A percentile compares a stretch with the other conserved stretches of the same genome.
Conservation (phyloP, 139 green algal species). For the Monoraphidium neglectum region DNA sequence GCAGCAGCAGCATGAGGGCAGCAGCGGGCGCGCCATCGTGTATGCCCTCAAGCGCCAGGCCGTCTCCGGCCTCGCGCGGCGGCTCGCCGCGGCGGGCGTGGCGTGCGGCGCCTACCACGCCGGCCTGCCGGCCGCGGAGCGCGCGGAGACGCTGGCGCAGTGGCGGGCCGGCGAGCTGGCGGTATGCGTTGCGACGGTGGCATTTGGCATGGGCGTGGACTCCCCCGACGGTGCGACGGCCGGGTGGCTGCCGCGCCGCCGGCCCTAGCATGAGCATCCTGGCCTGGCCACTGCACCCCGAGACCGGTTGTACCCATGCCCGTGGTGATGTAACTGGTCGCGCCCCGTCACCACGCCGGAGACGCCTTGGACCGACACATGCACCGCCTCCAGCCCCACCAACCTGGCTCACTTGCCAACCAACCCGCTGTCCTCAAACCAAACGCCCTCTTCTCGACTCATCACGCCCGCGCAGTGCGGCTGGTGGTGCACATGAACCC, state of each 20-base stretch:
- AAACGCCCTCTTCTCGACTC: neutral
- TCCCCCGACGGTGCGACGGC: conserved; percentile 3
- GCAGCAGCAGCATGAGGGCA: too few species aligned
- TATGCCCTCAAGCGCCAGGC: conserved; percentile 41
- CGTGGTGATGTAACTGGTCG: too few species aligned
- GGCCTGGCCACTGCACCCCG: neutral
- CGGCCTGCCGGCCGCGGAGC: conserved; percentile 28
- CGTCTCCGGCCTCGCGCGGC: conserved; percentile 21
- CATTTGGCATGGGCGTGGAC: conserved; percentile 74
- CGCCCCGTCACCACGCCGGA: too few species aligned
- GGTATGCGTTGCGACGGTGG: conserved; percentile 75
- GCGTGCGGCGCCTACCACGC: conserved; percentile 56
- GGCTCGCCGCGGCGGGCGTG: conserved; percentile 27
- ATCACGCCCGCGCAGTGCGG: conserved; percentile 45
- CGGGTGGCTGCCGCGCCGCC: neutral
- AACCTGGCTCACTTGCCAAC: too few species aligned
- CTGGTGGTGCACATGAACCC: conserved; percentile 66
- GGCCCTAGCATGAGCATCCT: neutral
- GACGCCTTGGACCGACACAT: too few species aligned
- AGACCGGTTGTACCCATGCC: neutral
- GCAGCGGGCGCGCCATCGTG: conserved; percentile 34
- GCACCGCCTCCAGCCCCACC: too few species aligned
- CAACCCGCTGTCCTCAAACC: neutral
- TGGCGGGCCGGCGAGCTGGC: conserved; percentile 51
- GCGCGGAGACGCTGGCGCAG: conserved; percentile 36